Evolutionary conservation across 2,329 filamentous ascomycete genomes (phyloP).

Genomic region (Xylariaceae sp.): DNA sequence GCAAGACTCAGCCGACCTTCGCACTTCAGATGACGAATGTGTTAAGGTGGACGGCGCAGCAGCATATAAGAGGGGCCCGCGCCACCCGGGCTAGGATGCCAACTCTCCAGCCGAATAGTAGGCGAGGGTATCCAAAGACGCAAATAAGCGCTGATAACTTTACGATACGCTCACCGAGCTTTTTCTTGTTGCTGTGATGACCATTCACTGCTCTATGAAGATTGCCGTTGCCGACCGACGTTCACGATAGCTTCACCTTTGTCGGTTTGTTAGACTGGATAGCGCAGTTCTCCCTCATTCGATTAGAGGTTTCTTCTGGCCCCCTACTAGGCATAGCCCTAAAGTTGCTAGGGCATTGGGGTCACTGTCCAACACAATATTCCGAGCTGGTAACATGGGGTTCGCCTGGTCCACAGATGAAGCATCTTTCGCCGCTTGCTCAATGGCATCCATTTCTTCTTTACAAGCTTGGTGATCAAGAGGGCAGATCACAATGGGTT

Average conservation of each 20-base stretch:
- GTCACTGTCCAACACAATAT: slow-evolving; percentile 81
- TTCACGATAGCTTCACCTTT: slow-evolving; percentile 1
- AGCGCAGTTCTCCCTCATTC: slow-evolving; percentile 51
- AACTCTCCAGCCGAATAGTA: background rate
- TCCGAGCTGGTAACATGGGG: slow-evolving; percentile 86
- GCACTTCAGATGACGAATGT: background rate
- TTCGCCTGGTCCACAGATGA: slow-evolving; percentile 86
- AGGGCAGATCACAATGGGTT: slow-evolving; percentile 95
- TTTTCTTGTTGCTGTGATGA: background rate
- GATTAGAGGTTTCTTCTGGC: slow-evolving; percentile 69
- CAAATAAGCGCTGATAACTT: slow-evolving; percentile 2
- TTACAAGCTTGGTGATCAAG: slow-evolving; percentile 95
- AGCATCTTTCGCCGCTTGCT: slow-evolving; percentile 92
- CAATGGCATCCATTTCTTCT: slow-evolving; percentile 98
- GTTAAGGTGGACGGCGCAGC: background rate
- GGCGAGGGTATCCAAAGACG: background rate
- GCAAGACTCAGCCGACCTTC: background rate
- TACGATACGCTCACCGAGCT: no score
- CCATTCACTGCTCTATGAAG: slow-evolving; percentile 1
- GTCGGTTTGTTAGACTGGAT: background rate
- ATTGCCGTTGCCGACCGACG: background rate
- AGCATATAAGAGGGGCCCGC: background rate
- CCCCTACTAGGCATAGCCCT: slow-evolving; percentile 67
- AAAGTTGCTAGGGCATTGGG: slow-evolving; percentile 66
- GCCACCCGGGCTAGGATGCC: background rate